Base-by-base conservation (phyloP, 2,329 filamentous ascomycete species). In the Aureobasidium namibiae region DNA sequence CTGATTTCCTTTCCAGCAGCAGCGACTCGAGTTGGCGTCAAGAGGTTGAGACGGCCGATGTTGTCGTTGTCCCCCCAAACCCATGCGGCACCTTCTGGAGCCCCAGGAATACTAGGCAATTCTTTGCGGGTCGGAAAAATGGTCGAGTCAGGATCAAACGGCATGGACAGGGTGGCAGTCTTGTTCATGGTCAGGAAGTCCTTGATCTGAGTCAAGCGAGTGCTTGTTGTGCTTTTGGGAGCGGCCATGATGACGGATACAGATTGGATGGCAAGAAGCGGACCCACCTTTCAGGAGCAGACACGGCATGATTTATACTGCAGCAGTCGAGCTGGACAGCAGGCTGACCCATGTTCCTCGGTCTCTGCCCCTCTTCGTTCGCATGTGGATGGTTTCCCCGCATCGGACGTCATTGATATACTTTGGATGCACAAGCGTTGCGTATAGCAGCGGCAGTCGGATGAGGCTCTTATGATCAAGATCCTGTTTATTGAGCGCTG, bases 61-160 rank as follows among this genome's bases (percentile, higher is more conserved):
- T 75, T 71, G 64, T 83, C 81, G 66, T 82, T 73, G 41, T 79
- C 73, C 13, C 82, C 82, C 82, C 82, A 84, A 26, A 83, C 78
- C 82, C 82, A 85, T 18, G 81, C 81, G 18, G 82, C 80, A 29
- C 75, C 79, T 18, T 78, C 72, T 0, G 81, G 82, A 1, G 80
- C 80, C 34, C 77, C 78, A 1, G 76, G 70, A 38, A 83, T 74
- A 21, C 69, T 65, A 21, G 80, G 80, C 4, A 84, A 72, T 53
- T 84, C 77, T 56, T 78, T 77, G 14, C 80, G 72, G 0, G 75
- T 75, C 0, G 82, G 82, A 54, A 85, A 82, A 16, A 69, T 75
- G 16, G 75, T 76, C 39, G 70, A 74, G 59, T 82, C 71, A 1
- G 82, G 81, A 64, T 84, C 74, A 76, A 78, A 83, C 3, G 80